phyloP scores from a whole-genome alignment of 768 basidiomycete genomes.

The Arthromyces matolae region DNA sequence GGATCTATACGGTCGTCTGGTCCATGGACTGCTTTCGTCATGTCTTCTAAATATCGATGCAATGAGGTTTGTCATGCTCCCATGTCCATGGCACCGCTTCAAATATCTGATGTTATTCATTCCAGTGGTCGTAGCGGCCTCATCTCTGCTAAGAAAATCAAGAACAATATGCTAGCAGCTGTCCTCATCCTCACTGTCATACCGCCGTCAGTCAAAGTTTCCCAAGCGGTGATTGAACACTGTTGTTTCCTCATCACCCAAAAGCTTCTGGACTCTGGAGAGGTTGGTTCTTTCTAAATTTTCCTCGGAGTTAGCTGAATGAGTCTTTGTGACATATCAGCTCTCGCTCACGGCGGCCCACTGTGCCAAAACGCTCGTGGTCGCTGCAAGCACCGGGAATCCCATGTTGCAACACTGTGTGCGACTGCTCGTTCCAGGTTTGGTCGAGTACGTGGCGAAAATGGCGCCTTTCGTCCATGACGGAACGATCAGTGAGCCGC shows the following conservation, averaged over 20 bases:
- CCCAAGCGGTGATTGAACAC: slow-evolving; percentile 76
- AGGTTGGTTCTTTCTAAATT: slow-evolving; percentile 43
- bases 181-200: slow-evolving; percentile 83
- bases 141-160: slow-evolving; percentile 78
- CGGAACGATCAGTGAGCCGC: slow-evolving; percentile 49
- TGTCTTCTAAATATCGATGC: slow-evolving; percentile 86
- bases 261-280: slow-evolving; percentile 64
- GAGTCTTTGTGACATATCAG: slow-evolving; percentile 32
- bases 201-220: slow-evolving; percentile 62
- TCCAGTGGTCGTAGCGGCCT: slow-evolving; percentile 74
- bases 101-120: neutral
- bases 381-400: slow-evolving; percentile 65
- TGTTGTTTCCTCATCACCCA: slow-evolving; percentile 82
- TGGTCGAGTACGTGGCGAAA: slow-evolving; percentile 78
- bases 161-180: slow-evolving; percentile 83
- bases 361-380: slow-evolving; percentile 80
- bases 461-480: slow-evolving; percentile 62
- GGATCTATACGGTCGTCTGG: slow-evolving; percentile 53
- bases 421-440: slow-evolving; percentile 68
- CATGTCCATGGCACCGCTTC: too few species aligned
- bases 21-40: slow-evolving; percentile 82
- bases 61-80: slow-evolving; percentile 63
- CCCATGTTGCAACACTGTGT: slow-evolving; percentile 67
- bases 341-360: slow-evolving; percentile 83
- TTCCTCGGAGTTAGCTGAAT: neutral